Conservation (phyloP, 2,329 filamentous ascomycete genomes). For the Graphiopsis chlorocephala region DNA sequence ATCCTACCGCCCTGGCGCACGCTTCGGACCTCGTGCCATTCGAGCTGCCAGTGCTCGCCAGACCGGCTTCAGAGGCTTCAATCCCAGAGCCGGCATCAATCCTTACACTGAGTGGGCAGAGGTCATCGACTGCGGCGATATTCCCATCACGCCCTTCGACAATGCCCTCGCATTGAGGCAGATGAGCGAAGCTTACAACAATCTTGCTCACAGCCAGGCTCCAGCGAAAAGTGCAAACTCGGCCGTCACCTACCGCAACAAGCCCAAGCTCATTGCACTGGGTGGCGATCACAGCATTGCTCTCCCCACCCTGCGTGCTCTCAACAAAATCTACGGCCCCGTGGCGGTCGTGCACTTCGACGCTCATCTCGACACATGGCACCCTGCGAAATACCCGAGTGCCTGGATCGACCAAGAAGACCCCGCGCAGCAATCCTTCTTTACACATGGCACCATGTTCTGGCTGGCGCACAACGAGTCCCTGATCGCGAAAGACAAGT, state of each 20-base stretch:
- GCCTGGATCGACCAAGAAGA: constrained; percentile 61
- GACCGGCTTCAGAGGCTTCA: constrained; percentile 68
- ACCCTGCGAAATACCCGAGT: constrained; percentile 74
- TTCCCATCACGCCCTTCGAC: constrained; percentile 82
- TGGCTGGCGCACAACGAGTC: constrained; percentile 82
- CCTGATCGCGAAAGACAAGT: constrained; percentile 69
- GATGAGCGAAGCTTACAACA: constrained; percentile 77
- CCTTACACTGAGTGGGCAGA: constrained; percentile 77
- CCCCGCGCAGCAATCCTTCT: constrained; percentile 63
- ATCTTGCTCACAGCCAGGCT: constrained; percentile 55
- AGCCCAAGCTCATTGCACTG: constrained; percentile 47
- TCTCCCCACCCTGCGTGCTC: constrained; percentile 48
- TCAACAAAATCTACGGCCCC: constrained; percentile 45
- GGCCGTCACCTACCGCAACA: constrained; percentile 41
- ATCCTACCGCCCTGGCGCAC: constrained; percentile 48
- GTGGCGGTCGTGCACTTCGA: constrained; percentile 53
- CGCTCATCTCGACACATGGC: constrained; percentile 79
- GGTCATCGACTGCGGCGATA: constrained; percentile 86
- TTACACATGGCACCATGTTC: constrained; percentile 91
- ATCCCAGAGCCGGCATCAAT: constrained; percentile 77
- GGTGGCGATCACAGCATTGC: constrained; percentile 53
- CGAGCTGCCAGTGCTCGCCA: constrained; percentile 79
- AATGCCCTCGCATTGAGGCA: constrained; percentile 77
- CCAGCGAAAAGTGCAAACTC: constrained; percentile 38
- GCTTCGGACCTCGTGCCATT: constrained; percentile 86